Conservation (phyloP, 1,284 basidiomycete genomes). For the Ustilago cynodontis region DNA sequence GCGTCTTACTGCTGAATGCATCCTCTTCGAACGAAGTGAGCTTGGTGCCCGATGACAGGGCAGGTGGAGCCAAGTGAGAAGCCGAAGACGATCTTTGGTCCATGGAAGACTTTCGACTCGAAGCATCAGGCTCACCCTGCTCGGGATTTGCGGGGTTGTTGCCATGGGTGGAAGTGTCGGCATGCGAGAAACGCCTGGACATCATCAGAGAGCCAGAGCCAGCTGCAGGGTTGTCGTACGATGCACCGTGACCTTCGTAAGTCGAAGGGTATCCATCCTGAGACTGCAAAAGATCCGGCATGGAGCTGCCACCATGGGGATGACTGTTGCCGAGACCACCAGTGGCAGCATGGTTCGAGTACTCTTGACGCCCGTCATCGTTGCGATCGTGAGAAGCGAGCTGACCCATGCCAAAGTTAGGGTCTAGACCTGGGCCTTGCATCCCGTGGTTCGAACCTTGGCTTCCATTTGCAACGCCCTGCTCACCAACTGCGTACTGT, state of each 20-base stretch:
- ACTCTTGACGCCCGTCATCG: constrained; percentile 14
- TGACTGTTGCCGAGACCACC: background rate
- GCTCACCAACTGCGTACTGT: constrained; percentile 12
- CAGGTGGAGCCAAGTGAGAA: background rate
- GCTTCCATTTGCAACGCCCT: constrained; percentile 1
- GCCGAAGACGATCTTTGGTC: background rate
- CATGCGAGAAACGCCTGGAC: constrained; percentile 23
- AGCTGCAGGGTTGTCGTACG: background rate
- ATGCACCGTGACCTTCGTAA: background rate
- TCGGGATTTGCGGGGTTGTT: background rate
- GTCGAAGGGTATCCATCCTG: constrained; percentile 2
- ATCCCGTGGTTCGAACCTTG: background rate
- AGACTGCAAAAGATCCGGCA: background rate
- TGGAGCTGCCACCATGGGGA: background rate
- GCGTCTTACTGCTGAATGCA: constrained; percentile 31
- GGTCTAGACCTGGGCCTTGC: constrained; percentile 4
- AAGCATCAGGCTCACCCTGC: background rate
- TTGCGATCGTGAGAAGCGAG: constrained; percentile 11
- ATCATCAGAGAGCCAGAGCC: constrained; percentile 6
- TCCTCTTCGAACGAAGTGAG: constrained; percentile 39
- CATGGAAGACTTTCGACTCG: background rate
- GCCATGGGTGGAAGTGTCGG: background rate
- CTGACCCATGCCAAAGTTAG: constrained; percentile 8
- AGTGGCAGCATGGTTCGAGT: background rate
- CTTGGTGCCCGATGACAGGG: background rate